Percentiles rank a stretch among this genome's conserved stretches.
Conservation (phyloP, 2,329 filamentous ascomycete genomes). For the Xylariales sp. region DNA sequence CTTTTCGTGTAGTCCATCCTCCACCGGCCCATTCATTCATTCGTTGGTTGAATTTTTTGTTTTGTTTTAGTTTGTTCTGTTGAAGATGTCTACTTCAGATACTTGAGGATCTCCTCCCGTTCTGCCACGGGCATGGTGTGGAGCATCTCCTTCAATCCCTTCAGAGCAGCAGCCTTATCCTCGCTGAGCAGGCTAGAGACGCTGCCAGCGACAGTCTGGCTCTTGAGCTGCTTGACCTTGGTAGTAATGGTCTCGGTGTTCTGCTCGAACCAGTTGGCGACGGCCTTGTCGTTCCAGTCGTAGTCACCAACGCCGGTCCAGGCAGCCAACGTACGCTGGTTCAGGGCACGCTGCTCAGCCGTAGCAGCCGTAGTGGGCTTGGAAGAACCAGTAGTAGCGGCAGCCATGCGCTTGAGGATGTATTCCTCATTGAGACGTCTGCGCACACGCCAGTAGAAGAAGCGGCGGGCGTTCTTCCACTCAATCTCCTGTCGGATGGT, state of each 20-base stretch:
- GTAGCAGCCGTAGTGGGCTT: slow-evolving; percentile 26
- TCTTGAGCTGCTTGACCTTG: slow-evolving; percentile 82
- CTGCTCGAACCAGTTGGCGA: slow-evolving; percentile 94
- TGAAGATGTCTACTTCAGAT: slow-evolving; percentile 34
- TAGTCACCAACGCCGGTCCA: slow-evolving; percentile 81
- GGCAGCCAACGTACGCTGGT: slow-evolving; percentile 72
- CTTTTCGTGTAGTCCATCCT: too few relatives aligned
- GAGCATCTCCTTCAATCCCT: slow-evolving; percentile 81
- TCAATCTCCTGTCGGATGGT: slow-evolving; percentile 79
- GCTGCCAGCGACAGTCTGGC: slow-evolving; percentile 56
- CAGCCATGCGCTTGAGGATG: slow-evolving; percentile 82
- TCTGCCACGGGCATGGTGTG: slow-evolving; percentile 84
- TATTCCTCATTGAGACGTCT: slow-evolving; percentile 96
- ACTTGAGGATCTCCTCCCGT: slow-evolving; percentile 75
- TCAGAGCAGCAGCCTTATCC: slow-evolving; percentile 66
- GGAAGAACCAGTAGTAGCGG: slow-evolving; percentile 31
- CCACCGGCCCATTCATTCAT: too few relatives aligned
- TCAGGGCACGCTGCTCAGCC: slow-evolving; percentile 36
- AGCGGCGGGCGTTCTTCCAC: slow-evolving; percentile 87
- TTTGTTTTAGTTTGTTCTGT: not conserved
- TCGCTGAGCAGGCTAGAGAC: slow-evolving; percentile 39
- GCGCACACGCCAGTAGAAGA: slow-evolving; percentile 99
- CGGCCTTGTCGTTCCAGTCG: slow-evolving; percentile 72
- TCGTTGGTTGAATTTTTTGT: too few relatives aligned
- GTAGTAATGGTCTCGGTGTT: slow-evolving; percentile 78